phyloP scores from a whole-genome alignment of 1,139 yeast species.

The Eremothecium coryli region DNA sequence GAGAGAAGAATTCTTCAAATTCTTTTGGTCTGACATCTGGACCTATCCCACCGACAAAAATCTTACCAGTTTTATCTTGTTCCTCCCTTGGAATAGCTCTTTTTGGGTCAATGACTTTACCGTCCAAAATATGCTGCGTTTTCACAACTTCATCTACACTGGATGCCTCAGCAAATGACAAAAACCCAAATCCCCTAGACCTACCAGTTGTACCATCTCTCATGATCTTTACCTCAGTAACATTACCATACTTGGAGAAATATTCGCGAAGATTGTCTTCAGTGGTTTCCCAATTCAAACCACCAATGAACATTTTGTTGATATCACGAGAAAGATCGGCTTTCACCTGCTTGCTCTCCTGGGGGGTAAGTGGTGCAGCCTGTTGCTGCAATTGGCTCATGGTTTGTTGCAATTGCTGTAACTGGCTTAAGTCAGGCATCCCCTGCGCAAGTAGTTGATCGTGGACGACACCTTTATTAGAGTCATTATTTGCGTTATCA shows the following conservation, averaged over 20 bases:
- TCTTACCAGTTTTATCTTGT: constrained; percentile 94
- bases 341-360: constrained; percentile 21
- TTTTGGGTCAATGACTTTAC: constrained; percentile 95
- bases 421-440: constrained; percentile 15
- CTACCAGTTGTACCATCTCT: constrained; percentile 83
- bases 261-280: constrained; percentile 76
- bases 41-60: constrained; percentile 96
- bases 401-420: constrained; percentile 30
- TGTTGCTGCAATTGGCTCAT: constrained; percentile 34
- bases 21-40: constrained; percentile 92
- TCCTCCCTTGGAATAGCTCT: constrained; percentile 97
- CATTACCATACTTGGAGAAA: constrained; percentile 85
- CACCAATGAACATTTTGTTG: constrained; percentile 97
- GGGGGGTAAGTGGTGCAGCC: constrained; percentile 12
- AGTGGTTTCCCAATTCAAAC: constrained; percentile 96
- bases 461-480: constrained; percentile 5
- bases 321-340: constrained; percentile 43
- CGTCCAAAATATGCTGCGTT: constrained; percentile 86
- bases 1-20: constrained; percentile 77
- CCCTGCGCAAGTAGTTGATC: constrained; percentile 13
- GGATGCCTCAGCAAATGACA: constrained; percentile 73
- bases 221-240: constrained; percentile 86
- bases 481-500: constrained; percentile 6
- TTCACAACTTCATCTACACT: constrained; percentile 84
- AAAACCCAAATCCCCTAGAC: constrained; percentile 94